These are phyloP conservation scores for Dissophora ornata DNA, from an alignment of 192 early-diverging fungal species.

Conservation along the genomic window DNA sequence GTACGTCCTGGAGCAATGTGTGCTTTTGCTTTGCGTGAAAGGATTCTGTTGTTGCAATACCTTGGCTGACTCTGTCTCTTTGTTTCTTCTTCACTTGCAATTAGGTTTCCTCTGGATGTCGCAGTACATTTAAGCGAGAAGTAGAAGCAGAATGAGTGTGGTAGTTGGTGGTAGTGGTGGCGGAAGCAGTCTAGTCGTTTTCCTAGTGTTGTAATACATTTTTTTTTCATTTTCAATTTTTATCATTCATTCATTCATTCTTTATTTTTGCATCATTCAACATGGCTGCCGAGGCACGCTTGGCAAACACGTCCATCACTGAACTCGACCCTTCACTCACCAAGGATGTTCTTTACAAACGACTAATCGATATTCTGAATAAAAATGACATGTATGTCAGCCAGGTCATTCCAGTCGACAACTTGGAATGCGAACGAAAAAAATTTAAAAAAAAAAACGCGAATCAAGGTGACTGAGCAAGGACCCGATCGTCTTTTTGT, in stretches of 20 bases:
- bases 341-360: constrained; percentile 28
- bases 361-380: constrained; percentile 26
- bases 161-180: not conserved
- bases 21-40: no score
- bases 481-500: not conserved
- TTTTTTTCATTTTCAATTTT: constrained; percentile 1
- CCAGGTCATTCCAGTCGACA: no score
- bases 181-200: not conserved
- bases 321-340: constrained; percentile 36
- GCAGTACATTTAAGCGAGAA: constrained; percentile 76
- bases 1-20: constrained; percentile 48
- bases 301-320: constrained; percentile 44
- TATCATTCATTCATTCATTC: not conserved
- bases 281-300: constrained; percentile 33
- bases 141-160: no score
- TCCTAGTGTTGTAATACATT: not conserved
- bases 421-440: no score
- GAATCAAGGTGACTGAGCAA: no score
- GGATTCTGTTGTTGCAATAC: no score
- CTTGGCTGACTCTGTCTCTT: not conserved
- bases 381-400: constrained; percentile 38
- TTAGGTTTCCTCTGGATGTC: constrained; percentile 87
- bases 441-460: no score
- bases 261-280: not conserved
- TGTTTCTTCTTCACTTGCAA: not conserved